A percentile compares a stretch with the other conserved stretches of the same genome.
phyloP scores from a whole-genome alignment of 2,329 filamentous ascomycete species.

The Rosellinia necatrix region DNA sequence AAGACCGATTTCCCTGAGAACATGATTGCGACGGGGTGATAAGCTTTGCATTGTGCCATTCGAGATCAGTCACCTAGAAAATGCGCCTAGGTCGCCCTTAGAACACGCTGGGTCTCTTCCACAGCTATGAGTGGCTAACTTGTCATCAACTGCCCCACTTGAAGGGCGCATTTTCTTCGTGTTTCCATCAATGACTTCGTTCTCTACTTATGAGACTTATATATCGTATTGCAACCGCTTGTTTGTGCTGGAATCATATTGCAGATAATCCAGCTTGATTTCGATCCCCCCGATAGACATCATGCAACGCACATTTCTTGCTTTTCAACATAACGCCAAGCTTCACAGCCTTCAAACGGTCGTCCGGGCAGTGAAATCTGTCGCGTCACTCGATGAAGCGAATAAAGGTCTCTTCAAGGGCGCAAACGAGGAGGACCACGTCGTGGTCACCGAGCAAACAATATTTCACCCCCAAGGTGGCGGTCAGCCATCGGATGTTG shows the following conservation, averaged over 20 bases:
- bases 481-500: constrained; percentile 72
- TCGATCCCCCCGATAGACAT: background rate
- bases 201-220: background rate
- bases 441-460: constrained; percentile 67
- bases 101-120: background rate
- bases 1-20: background rate
- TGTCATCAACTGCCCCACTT: constrained; percentile 19
- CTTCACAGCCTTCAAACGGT: constrained; percentile 38
- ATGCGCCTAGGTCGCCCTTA: background rate
- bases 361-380: constrained; percentile 51
- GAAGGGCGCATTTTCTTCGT: constrained; percentile 22
- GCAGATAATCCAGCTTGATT: background rate
- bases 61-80: background rate
- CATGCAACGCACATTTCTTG: constrained; percentile 48
- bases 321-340: constrained; percentile 44
- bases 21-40: background rate
- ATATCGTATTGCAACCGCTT: background rate
- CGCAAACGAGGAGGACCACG: constrained; percentile 53
- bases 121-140: constrained; percentile 20
- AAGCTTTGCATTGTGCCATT: background rate
- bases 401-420: constrained; percentile 64
- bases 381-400: constrained; percentile 54
- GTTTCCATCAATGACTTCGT: constrained; percentile 14
- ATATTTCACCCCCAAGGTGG: constrained; percentile 78
- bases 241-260: background rate